Evolutionary conservation across 495 filamentous ascomycete species (phyloP), one percentile per base, ranked within the genome.

Genomic region (Hypoxylon rickii): DNA sequence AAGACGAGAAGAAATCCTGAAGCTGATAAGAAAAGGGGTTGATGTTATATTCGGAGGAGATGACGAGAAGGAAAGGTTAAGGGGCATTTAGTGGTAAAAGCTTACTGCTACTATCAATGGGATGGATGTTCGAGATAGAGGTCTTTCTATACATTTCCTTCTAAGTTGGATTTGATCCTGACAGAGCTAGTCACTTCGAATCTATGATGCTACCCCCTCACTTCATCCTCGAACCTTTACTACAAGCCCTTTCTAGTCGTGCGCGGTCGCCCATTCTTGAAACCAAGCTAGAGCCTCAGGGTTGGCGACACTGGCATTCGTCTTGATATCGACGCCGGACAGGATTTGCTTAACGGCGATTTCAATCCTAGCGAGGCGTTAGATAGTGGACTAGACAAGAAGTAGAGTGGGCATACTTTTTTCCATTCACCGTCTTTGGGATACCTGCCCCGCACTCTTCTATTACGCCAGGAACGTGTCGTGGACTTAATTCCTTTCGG

Each of bases 281-380:
- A 93, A 96, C 88, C 89, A 96, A 37, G 87, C 88, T 60, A 96
- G 75, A 64, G 89, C 92, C 57, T 83, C 85, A 1, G 86, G 83
- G 69, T 96, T 96, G 2, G 88, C 89, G 33, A 96, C 91, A 55
- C 88, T 92, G 0, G 92, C 89, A 24, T 86, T 87, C 8, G 89
- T 91, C 74, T 89, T 92, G 47, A 95, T 86, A 44, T 89, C 84
- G 64, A 89, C 79, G 6, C 92, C 92, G 26, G 87, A 92, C n/a
- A 96, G 68, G 33, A 96, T 96, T 76, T 95, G 90, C 74, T 96
- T 96, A 19, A 96, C 91, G 2, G 90, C 88, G 26, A 92, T 89
- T 66, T 96, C 92, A 32, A 96, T 89, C 75, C 81, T 83, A 40
- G 32, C 15, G 7, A 44, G 39, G 24, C 0, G 15, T 60, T 53